Evolutionary conservation across 441 rosid genomes (phyloP).

Genomic region (Euphorbia celastroides): DNA sequence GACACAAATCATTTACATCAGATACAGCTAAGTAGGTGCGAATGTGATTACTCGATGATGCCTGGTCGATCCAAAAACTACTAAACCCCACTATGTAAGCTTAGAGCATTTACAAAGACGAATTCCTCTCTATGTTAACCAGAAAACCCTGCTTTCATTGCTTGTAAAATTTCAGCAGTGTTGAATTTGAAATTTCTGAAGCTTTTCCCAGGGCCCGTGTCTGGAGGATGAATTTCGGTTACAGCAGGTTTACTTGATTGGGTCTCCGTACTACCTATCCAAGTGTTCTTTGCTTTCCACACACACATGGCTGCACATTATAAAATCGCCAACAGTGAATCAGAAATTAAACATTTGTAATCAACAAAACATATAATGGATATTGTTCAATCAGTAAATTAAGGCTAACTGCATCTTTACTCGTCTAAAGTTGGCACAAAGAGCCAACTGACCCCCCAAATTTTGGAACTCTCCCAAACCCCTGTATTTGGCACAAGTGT

Average conservation of each 20-base stretch:
- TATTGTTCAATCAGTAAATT: too few species aligned
- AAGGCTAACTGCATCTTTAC: too few species aligned
- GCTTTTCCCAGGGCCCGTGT: slow-evolving; percentile 55
- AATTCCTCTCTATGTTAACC: slow-evolving; percentile 23
- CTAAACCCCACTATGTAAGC: slow-evolving; percentile 29
- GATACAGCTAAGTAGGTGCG: slow-evolving; percentile 10
- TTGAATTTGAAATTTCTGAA: slow-evolving; percentile 67
- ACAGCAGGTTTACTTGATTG: slow-evolving; percentile 37
- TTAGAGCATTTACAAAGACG: slow-evolving; percentile 17
- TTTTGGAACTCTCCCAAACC: too few species aligned
- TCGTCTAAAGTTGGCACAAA: too few species aligned
- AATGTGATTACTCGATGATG: slow-evolving; percentile 12
- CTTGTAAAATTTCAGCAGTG: slow-evolving; percentile 46
- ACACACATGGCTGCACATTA: slow-evolving; percentile 42
- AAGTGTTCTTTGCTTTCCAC: slow-evolving; percentile 64
- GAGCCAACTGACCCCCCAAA: too few species aligned
- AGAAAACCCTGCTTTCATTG: slow-evolving; percentile 68
- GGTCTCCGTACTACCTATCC: slow-evolving; percentile 50
- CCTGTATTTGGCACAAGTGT: too few species aligned
- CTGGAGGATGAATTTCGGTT: slow-evolving; percentile 39
- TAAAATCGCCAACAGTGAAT: neutral
- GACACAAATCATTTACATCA: slow-evolving; percentile 30
- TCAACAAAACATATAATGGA: too few species aligned
- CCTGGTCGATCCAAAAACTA: slow-evolving; percentile 20
- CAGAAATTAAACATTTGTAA: neutral